Percentiles rank a stretch among this genome's conserved stretches.
Conservation (phyloP, 768 basidiomycete species). For the Hirschioporus abietinus region DNA sequence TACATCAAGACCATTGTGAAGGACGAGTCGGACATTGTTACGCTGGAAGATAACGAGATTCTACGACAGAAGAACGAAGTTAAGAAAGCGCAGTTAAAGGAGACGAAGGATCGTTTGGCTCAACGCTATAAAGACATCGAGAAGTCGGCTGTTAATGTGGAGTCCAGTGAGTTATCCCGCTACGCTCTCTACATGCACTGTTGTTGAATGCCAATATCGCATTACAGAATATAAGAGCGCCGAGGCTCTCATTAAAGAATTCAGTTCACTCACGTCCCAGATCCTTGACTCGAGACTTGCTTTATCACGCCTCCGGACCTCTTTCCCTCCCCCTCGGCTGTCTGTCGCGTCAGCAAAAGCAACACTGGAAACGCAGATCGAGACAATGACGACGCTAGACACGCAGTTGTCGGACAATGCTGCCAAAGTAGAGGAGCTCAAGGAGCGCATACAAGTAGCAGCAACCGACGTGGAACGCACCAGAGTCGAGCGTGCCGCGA, state of each 20-base stretch:
- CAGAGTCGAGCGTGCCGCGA: slow-evolving; percentile 57
- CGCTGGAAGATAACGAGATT: slow-evolving; percentile 72
- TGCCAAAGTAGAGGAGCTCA: slow-evolving; percentile 44
- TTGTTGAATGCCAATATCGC: background rate
- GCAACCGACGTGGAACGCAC: slow-evolving; percentile 52
- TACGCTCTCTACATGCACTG: background rate
- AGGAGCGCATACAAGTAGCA: slow-evolving; percentile 55
- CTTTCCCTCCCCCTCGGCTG: slow-evolving; percentile 73
- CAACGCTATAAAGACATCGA: slow-evolving; percentile 60
- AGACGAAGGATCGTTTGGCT: slow-evolving; percentile 54
- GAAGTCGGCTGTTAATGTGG: slow-evolving; percentile 60
- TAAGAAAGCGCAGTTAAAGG: slow-evolving; percentile 66
- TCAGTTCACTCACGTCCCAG: slow-evolving; percentile 59
- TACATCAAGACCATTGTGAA: slow-evolving; percentile 85
- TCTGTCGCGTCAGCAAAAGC: slow-evolving; percentile 72
- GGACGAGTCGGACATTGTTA: slow-evolving; percentile 76
- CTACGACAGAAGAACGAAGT: slow-evolving; percentile 54
- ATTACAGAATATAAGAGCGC: slow-evolving; percentile 55
- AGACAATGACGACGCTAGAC: slow-evolving; percentile 70
- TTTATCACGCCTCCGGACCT: slow-evolving; percentile 73
- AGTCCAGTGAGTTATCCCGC: slow-evolving; percentile 43
- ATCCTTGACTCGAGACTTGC: slow-evolving; percentile 81
- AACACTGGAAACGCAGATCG: slow-evolving; percentile 70
- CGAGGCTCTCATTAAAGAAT: slow-evolving; percentile 45
- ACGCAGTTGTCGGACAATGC: slow-evolving; percentile 57